Conservation (phyloP, 306 rosid genomes). For the Castanea mollissima region DNA sequence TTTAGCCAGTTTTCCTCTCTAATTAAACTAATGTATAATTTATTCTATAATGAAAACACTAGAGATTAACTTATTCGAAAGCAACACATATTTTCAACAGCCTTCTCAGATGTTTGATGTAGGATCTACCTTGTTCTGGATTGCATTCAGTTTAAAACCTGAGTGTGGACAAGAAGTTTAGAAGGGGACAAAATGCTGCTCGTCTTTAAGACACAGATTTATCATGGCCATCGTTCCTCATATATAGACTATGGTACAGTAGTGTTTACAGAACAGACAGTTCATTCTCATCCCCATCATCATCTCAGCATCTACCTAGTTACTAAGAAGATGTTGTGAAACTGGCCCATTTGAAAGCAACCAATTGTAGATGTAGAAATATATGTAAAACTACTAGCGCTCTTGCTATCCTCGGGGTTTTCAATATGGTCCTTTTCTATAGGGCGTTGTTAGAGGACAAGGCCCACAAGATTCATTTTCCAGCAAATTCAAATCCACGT, state of each 20-base stretch:
- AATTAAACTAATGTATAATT: background rate
- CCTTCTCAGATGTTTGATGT: background rate
- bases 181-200: background rate
- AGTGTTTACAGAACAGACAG: slow-evolving; percentile 74
- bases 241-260: slow-evolving; percentile 39
- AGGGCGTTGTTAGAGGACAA: background rate
- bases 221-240: slow-evolving; percentile 49
- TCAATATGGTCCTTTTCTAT: slow-evolving; percentile 35
- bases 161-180: background rate
- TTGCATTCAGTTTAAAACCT: background rate
- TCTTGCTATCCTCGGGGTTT: slow-evolving; percentile 58
- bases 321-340: slow-evolving; percentile 78
- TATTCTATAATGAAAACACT: background rate
- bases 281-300: slow-evolving; percentile 49
- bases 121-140: background rate
- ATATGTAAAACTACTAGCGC: slow-evolving; percentile 7
- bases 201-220: background rate
- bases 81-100: background rate
- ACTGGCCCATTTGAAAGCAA: slow-evolving; percentile 44
- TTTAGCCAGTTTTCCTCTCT: background rate
- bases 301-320: slow-evolving; percentile 72
- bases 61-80: background rate
- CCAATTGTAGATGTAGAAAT: slow-evolving; percentile 8
- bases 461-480: no score
- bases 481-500: no score